phyloP scores from a whole-genome alignment of 1,284 basidiomycete species.

The Cystobasidiaceae sp. region DNA sequence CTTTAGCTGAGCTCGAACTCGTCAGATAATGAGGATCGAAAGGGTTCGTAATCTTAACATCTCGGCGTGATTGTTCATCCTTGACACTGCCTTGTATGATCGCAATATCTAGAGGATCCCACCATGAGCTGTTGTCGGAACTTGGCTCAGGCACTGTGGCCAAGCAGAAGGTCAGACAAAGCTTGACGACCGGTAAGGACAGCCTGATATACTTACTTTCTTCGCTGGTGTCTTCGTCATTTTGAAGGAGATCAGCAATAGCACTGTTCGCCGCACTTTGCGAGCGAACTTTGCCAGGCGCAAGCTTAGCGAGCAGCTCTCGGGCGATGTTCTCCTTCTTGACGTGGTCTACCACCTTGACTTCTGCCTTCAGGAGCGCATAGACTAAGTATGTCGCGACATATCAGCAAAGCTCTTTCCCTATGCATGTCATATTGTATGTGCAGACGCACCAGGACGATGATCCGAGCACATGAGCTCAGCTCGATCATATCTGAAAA shows the following conservation, averaged over 20 bases:
- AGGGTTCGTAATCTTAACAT: neutral
- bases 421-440: neutral
- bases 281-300: neutral
- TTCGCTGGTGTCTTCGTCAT: neutral
- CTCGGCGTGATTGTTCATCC: neutral
- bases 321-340: conserved; percentile 3
- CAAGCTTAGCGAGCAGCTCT: conserved; percentile 5
- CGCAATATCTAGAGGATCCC: conserved; percentile 19
- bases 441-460: conserved; percentile 61
- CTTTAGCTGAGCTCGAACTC: neutral
- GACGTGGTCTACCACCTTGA: conserved; percentile 17
- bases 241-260: neutral
- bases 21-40: conserved; percentile 11
- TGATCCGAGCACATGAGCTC: conserved; percentile 89
- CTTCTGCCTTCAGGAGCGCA: conserved; percentile 23
- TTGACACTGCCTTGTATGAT: neutral
- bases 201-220: neutral
- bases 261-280: neutral
- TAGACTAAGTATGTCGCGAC: conserved; percentile 8
- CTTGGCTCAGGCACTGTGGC: conserved; percentile 21
- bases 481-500: conserved; percentile 55
- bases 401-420: neutral
- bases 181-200: neutral
- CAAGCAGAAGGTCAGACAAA: neutral
- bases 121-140: conserved; percentile 17